These are phyloP conservation scores for Stagonosporopsis tanaceti DNA, from an alignment of 2,329 filamentous ascomycete species.

Conservation along the genomic window DNA sequence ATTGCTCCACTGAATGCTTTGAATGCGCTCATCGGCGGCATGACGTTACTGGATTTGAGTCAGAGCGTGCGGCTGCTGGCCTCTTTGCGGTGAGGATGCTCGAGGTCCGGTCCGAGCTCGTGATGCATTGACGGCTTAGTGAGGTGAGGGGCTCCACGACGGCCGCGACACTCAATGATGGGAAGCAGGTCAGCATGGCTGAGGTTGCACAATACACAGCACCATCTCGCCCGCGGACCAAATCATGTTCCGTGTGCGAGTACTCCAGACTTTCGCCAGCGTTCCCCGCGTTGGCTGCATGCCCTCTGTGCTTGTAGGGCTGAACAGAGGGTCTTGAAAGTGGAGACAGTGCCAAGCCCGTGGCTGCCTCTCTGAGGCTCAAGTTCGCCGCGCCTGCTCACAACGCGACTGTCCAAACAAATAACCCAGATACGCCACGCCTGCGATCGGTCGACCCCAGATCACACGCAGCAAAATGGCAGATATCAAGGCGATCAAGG, in stretches of 20 bases:
- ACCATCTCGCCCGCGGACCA: background rate
- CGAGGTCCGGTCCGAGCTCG: conserved; percentile 2
- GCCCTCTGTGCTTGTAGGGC: conserved; percentile 21
- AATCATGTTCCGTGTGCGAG: background rate
- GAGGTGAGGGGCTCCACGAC: background rate
- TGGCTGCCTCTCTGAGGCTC: conserved; percentile 21
- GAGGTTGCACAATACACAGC: background rate
- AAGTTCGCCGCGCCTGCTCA: conserved; percentile 21
- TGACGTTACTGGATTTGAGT: background rate
- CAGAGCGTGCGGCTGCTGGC: background rate
- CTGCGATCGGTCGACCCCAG: background rate
- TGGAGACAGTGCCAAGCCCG: conserved; percentile 24
- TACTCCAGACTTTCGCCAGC: conserved; percentile 5
- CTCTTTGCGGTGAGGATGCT: conserved; percentile 2
- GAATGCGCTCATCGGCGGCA: background rate
- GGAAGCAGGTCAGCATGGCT: conserved; percentile 9
- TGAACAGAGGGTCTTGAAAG: conserved; percentile 21
- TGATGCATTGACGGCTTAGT: conserved; percentile 1
- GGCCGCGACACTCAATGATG: background rate
- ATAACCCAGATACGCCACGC: background rate
- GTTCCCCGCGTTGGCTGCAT: conserved; percentile 7
- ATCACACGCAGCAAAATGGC: conserved; percentile 24
- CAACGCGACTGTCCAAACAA: background rate
- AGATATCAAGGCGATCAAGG: conserved; percentile 38
- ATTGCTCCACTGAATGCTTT: background rate